phyloP scores from a whole-genome alignment of 768 basidiomycete genomes.

The Lactarius psammicola region DNA sequence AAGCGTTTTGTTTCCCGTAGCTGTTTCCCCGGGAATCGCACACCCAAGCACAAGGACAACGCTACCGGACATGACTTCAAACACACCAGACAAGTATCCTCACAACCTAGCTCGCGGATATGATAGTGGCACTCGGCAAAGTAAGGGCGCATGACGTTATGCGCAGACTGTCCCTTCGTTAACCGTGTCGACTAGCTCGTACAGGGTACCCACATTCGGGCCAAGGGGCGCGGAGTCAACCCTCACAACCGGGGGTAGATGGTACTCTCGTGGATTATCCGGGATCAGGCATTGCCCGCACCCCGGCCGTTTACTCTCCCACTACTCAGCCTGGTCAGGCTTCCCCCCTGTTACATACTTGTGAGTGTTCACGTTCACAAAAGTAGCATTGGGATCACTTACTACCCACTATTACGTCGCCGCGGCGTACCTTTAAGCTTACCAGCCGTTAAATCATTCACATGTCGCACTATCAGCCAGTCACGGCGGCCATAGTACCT shows the following conservation, averaged over 20 bases:
- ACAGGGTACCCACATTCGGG: background rate
- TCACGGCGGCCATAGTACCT: background rate
- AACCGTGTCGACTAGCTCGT: background rate
- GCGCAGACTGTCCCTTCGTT: background rate
- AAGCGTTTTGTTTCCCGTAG: background rate
- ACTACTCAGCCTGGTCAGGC: background rate
- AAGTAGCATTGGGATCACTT: background rate
- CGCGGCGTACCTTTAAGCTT: background rate
- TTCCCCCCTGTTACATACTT: background rate
- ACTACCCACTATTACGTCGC: background rate
- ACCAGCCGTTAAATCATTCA: background rate
- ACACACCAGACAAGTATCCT: background rate
- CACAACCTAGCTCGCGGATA: background rate
- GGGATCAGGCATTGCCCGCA: background rate
- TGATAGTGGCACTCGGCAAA: background rate
- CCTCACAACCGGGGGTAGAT: background rate
- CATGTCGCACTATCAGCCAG: background rate
- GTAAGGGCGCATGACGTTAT: background rate
- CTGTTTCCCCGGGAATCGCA: slow-evolving; percentile 10
- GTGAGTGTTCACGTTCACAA: background rate
- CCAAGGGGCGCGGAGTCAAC: background rate
- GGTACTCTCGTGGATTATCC: background rate
- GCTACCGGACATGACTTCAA: background rate
- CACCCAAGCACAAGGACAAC: background rate
- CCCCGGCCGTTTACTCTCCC: background rate